Percentiles rank a stretch among this genome's conserved stretches.
Conservation (phyloP, 345 rosid species). For the Excoecaria cochinchinensis region DNA sequence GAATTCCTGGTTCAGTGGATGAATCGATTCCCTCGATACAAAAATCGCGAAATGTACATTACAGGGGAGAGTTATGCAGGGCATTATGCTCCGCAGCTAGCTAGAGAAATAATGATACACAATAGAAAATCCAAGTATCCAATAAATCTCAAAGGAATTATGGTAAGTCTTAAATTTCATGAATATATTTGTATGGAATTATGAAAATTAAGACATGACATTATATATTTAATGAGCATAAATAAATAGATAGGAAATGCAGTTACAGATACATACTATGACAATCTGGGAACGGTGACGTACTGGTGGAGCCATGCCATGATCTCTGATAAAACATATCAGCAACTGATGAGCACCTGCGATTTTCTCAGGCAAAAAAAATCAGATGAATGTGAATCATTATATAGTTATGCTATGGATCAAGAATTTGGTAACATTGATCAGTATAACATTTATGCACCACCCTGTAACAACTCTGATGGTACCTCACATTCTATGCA, state of each 20-base stretch:
- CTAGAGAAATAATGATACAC: slow-evolving; percentile 63
- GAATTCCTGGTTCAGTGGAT: slow-evolving; percentile 75
- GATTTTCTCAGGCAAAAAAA: slow-evolving; percentile 76
- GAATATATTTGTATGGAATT: too few relatives aligned
- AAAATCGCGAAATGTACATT: slow-evolving; percentile 61
- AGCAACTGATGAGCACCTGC: slow-evolving; percentile 74
- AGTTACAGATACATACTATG: slow-evolving; percentile 87
- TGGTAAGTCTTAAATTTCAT: slow-evolving; percentile 48
- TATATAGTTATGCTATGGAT: slow-evolving; percentile 90
- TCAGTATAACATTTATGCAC: slow-evolving; percentile 88
- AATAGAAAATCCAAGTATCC: slow-evolving; percentile 54
- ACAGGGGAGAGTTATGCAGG: slow-evolving; percentile 99
- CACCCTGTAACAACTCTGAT: slow-evolving; percentile 85
- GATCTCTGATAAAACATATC: slow-evolving; percentile 87
- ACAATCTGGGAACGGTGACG: slow-evolving; percentile 91
- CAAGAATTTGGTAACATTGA: slow-evolving; percentile 93
- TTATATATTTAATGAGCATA: background rate
- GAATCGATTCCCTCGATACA: slow-evolving; percentile 77
- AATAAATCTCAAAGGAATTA: slow-evolving; percentile 78
- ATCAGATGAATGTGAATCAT: slow-evolving; percentile 82
- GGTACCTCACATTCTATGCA: slow-evolving; percentile 45
- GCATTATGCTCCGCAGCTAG: slow-evolving; percentile 95
- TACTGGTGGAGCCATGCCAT: slow-evolving; percentile 99
- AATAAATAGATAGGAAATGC: slow-evolving; percentile 85
- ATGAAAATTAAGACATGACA: too few relatives aligned